Percentiles rank a stretch among this genome's conserved stretches.
phyloP scores from a whole-genome alignment of 148 eudicot genomes.

The Chenopodium suecicum region DNA sequence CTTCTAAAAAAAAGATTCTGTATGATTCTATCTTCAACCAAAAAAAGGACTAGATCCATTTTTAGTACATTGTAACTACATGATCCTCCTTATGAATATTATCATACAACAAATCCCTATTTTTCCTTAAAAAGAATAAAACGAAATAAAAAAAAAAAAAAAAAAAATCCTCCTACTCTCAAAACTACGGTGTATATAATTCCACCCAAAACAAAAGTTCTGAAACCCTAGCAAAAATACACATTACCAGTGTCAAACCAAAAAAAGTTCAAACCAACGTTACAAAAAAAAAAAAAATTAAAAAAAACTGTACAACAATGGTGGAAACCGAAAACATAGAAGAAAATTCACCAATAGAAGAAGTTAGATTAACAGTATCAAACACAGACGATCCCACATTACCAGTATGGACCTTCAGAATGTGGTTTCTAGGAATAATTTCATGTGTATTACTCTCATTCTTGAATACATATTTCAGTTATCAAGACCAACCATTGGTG shows the following conservation, averaged over 20 bases:
- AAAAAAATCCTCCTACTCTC: no score
- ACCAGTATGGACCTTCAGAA: constrained; percentile 92
- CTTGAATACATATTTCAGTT: constrained; percentile 75
- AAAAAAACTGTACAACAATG: background rate
- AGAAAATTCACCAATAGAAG: constrained; percentile 73
- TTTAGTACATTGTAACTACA: background rate
- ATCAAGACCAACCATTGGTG: constrained; percentile 70
- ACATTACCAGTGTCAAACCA: background rate
- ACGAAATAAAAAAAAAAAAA: no score
- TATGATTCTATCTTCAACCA: background rate
- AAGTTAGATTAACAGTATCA: constrained; percentile 73
- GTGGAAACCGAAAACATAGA: constrained; percentile 14
- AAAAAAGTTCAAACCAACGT: background rate
- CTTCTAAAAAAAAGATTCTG: background rate
- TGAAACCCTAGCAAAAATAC: background rate
- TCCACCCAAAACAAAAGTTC: background rate
- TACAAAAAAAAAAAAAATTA: background rate
- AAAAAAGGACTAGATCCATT: background rate
- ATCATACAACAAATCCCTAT: background rate
- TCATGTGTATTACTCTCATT: constrained; percentile 71
- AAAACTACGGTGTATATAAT: no score
- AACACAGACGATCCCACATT: constrained; percentile 69
- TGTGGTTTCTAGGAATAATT: constrained; percentile 76
- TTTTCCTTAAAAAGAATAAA: no score
- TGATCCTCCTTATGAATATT: no score